Evolutionary conservation across 2,329 filamentous ascomycete genomes (phyloP), one percentile per base, ranked within the genome.

Genomic region (Alternaria brassicae): DNA sequence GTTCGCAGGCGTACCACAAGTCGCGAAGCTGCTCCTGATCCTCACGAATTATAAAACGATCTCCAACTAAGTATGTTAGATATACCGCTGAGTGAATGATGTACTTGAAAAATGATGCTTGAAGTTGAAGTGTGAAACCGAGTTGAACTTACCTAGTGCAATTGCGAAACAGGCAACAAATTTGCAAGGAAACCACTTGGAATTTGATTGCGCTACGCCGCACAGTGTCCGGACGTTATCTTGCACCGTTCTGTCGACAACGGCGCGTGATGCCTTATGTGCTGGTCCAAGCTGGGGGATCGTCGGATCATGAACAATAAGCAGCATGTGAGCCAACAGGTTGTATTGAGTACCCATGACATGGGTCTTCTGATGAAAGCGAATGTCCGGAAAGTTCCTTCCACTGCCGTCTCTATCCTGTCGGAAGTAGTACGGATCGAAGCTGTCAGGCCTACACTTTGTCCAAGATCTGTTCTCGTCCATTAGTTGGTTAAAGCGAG

Each of bases 81-180:
- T 8, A n/a, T 13, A 45, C 7, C 19, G 21, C 34, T 7, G 23
- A 47, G 17, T 23, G 36, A 54, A 25, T 49, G 17, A 27, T 48
- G 15, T 21, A 48, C 44, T 10, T 21, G 13, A 15, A 19, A n/a
- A 19, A 7, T 10, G 3, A 19, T n/a, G 28, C 7, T 34, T 12
- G n/a, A 32, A 12, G 28, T 36, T 15, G 7, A 17, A 21, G 32
- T n/a, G 12, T 17, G 23, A 37, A 37, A 41, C 17, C 4, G 36
- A 37, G 28, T 5, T 8, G 25, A 25, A 47, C 71, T 65, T 52
- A 75, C 73, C 72, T 15, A 76, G 62, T 17, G 74, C 70, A 40
- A 78, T 75, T 3, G 76, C 75, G 56, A 72, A 77, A 42, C 74
- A 77, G 15, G 76, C 76, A 7, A 77, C 72, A 30, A 77, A 75